Base-by-base conservation (phyloP, 768 basidiomycete species). In the Xerocomellus chrysenteron region DNA sequence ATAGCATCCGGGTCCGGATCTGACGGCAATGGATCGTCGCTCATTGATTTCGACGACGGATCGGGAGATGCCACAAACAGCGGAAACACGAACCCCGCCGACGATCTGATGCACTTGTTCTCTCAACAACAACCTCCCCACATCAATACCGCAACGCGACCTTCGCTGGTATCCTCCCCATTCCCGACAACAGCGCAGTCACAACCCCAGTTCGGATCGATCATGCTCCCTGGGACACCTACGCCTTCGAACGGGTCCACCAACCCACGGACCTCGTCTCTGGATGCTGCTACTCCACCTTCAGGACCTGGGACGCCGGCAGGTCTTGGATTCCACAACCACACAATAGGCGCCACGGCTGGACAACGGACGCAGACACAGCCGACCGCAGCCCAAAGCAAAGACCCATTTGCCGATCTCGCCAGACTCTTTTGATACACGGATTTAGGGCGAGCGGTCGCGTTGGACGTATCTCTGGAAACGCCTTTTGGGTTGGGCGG, bases 351-450 rank as follows among this genome's bases (percentile, higher is more conserved):
- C 9, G 24, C 58, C 5, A 19, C 58, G 2, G 37, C 40, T n/a
- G 63, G 61, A 33, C 67, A 66, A 47, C 65, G 58, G 28, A 59
- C 61, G 40, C 69, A 65, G 50, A 51, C 57, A 17, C 72, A 60
- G 44, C 63, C 69, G 7, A 49, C 63, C 5, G 49, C 69, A 32
- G 50, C 55, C 45, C 74, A 59, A 62, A 77, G 74, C 54, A 93
- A 90, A 68, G 91, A 93, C 70, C 91, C 92, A 41, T 93, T 93
- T 65, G 89, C 90, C 7, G 91, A 93, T 73, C 76, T 93, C 36
- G 90, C 80, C 3, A 86, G 86, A 19, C 72, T 93, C 52, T 92
- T 93, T 69, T 93, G 66, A 68, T 19, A 26, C 4, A 12, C n/a
- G 8, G 41, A 32, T 43, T 26, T 12, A 19, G 32, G 43, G 41